phyloP scores from a whole-genome alignment of 2,329 filamentous ascomycete genomes.

The Dactylellina drechsleri region DNA sequence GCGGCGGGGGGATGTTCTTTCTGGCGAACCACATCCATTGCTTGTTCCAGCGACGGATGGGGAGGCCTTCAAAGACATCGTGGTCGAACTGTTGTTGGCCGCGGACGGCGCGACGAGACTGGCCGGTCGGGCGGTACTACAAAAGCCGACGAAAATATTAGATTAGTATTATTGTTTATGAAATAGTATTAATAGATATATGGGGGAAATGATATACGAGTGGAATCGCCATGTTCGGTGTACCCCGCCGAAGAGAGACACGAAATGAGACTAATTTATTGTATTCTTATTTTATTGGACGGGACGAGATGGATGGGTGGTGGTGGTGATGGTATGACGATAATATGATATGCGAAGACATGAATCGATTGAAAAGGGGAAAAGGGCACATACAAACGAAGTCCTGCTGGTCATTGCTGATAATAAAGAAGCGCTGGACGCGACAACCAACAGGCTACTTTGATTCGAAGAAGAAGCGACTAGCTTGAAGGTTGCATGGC shows the following conservation, averaged over 20 bases:
- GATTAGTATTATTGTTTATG: slow-evolving; percentile 13
- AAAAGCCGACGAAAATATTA: background rate
- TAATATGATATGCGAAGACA: background rate
- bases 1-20: slow-evolving; percentile 55
- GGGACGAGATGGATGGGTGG: background rate
- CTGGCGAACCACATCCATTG: slow-evolving; percentile 58
- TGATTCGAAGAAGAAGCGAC: too few relatives aligned
- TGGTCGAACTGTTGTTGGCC: slow-evolving; percentile 57
- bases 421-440: too few relatives aligned
- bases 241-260: slow-evolving; percentile 1
- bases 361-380: too few relatives aligned
- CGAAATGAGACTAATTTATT: background rate
- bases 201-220: slow-evolving; percentile 32
- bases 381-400: too few relatives aligned
- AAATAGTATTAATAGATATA: background rate
- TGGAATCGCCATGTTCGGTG: slow-evolving; percentile 27
- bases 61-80: slow-evolving; percentile 59
- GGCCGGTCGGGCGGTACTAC: slow-evolving; percentile 58
- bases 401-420: too few relatives aligned
- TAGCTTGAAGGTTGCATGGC: too few relatives aligned
- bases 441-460: too few relatives aligned
- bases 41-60: slow-evolving; percentile 58
- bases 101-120: slow-evolving; percentile 57
- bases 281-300: background rate
- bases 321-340: background rate